A percentile compares a stretch with the other conserved stretches of the same genome.
Conservation (phyloP, 2,329 filamentous ascomycete genomes). For the Fusarium tuaranense region DNA sequence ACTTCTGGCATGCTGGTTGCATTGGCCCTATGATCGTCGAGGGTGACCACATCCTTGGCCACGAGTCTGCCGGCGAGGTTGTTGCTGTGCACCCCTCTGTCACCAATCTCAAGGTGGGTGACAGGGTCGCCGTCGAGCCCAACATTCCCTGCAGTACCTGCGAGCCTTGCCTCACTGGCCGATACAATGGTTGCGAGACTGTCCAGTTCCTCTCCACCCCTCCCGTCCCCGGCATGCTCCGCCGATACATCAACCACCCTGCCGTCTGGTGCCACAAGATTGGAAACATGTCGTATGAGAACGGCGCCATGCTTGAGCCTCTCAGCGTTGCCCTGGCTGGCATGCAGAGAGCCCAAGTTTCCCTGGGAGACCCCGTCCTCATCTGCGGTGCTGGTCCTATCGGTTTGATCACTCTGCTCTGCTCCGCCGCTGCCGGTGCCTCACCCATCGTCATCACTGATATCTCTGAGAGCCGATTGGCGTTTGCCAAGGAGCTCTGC, state of each 20-base stretch:
- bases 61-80: constrained; percentile 90
- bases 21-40: constrained; percentile 96
- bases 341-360: constrained; percentile 83
- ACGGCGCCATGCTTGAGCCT: constrained; percentile 91
- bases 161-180: constrained; percentile 90
- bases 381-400: constrained; percentile 96
- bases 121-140: constrained; percentile 93
- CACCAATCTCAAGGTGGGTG: constrained; percentile 80
- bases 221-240: constrained; percentile 85
- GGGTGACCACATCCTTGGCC: constrained; percentile 90
- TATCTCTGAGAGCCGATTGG: constrained; percentile 86
- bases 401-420: constrained; percentile 88
- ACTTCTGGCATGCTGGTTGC: constrained; percentile 96
- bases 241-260: constrained; percentile 95
- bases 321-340: constrained; percentile 90
- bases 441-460: constrained; percentile 94
- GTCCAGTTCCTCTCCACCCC: constrained; percentile 92
- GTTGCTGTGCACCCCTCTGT: constrained; percentile 87
- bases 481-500: constrained; percentile 86
- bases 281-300: constrained; percentile 89
- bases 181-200: constrained; percentile 93
- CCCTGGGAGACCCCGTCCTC: constrained; percentile 86
- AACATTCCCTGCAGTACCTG: constrained; percentile 93
- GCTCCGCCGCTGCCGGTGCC: constrained; percentile 86
- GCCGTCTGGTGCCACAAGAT: constrained; percentile 98